These are phyloP conservation scores for Plantago ovata DNA, from an alignment of 257 asterid species.

Conservation along the genomic window DNA sequence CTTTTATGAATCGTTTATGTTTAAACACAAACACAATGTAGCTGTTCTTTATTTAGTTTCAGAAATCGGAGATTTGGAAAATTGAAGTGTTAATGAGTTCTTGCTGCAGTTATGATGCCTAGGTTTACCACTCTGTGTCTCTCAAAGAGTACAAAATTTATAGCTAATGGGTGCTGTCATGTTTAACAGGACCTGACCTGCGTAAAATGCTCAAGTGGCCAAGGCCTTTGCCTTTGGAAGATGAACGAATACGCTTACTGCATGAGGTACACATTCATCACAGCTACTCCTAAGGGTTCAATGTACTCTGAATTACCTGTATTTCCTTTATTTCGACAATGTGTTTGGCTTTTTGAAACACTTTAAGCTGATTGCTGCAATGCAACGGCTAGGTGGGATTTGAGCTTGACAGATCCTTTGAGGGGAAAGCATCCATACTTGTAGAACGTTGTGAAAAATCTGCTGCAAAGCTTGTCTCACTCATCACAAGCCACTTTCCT, in stretches of 20 bases:
- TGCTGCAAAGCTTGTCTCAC: conserved; percentile 76
- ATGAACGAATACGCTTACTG: conserved; percentile 84
- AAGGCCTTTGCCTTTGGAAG: conserved; percentile 92
- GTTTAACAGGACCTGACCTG: conserved; percentile 70
- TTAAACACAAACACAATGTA: background rate
- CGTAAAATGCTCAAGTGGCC: conserved; percentile 87
- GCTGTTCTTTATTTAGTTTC: conserved; percentile 1
- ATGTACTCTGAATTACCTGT: background rate
- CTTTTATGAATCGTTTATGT: background rate
- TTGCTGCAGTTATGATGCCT: background rate
- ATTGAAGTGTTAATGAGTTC: background rate
- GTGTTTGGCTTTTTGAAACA: no score
- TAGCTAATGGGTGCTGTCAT: conserved; percentile 17
- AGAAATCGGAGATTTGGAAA: background rate
- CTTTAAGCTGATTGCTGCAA: background rate
- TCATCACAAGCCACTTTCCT: conserved; percentile 84
- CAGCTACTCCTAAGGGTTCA: background rate
- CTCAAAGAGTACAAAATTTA: background rate
- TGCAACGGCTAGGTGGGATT: conserved; percentile 56
- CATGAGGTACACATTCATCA: conserved; percentile 62
- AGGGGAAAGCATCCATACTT: conserved; percentile 85
- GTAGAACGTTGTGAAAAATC: conserved; percentile 76
- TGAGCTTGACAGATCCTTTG: conserved; percentile 87
- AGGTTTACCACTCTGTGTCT: conserved; percentile 2
- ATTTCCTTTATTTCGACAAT: no score